Evolutionary conservation across 225 moss, liverwort and hornwort genomes (phyloP).

Genomic region (Polytrichum formosum): DNA sequence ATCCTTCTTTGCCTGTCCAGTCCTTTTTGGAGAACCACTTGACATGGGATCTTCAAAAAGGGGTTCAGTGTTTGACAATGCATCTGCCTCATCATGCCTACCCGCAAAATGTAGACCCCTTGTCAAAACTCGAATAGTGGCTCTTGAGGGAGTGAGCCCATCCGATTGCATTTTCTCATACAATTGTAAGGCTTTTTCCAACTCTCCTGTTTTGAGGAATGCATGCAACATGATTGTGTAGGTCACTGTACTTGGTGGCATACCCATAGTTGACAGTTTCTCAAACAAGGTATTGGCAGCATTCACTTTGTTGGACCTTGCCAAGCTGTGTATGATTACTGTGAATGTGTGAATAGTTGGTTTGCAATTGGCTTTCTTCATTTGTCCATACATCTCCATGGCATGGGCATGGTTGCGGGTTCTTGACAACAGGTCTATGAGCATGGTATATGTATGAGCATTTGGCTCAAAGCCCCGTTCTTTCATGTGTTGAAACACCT

Average conservation of each 20-base stretch:
- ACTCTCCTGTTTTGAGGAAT: slow-evolving; percentile 35
- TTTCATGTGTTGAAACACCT: slow-evolving; percentile 60
- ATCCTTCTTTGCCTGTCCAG: slow-evolving; percentile 17
- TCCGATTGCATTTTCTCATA: slow-evolving; percentile 37
- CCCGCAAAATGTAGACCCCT: slow-evolving; percentile 32
- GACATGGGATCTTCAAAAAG: slow-evolving; percentile 3
- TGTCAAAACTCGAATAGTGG: slow-evolving; percentile 31
- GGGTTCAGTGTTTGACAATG: slow-evolving; percentile 13
- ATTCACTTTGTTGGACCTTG: slow-evolving; percentile 51
- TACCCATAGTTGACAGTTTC: slow-evolving; percentile 54
- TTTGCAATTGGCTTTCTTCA: slow-evolving; percentile 40
- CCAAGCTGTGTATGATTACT: slow-evolving; percentile 52
- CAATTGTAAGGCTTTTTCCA: slow-evolving; percentile 40
- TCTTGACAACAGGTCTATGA: slow-evolving; percentile 62
- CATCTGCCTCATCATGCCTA: slow-evolving; percentile 32
- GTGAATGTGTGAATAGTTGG: slow-evolving; percentile 50
- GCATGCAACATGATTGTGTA: slow-evolving; percentile 56
- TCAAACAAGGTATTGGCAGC: slow-evolving; percentile 54
- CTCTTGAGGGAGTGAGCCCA: slow-evolving; percentile 34
- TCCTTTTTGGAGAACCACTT: slow-evolving; percentile 5
- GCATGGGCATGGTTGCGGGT: slow-evolving; percentile 48
- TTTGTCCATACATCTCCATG: slow-evolving; percentile 50
- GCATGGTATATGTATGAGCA: slow-evolving; percentile 54
- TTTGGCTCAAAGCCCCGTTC: slow-evolving; percentile 50
- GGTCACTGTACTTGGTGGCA: slow-evolving; percentile 45